Evolutionary conservation across 1,139 yeast species (phyloP).

Genomic region (Kurtzmaniella quercitrusa): DNA sequence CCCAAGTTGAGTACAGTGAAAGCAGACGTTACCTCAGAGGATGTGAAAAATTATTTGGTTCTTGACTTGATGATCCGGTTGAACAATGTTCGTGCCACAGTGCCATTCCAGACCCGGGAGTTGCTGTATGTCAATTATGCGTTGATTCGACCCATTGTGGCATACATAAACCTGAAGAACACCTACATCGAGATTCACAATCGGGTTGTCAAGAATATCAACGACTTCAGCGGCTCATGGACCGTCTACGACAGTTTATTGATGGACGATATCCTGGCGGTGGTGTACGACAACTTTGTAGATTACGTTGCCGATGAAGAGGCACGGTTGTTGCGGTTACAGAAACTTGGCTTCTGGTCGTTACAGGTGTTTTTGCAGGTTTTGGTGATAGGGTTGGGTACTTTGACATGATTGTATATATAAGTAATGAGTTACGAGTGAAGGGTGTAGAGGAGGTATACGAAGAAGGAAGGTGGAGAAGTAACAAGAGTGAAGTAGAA

Average conservation of each 20-base stretch:
- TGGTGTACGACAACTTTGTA: constrained; percentile 87
- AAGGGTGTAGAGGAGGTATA: too few species aligned
- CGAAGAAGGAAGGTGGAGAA: too few species aligned
- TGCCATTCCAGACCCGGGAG: constrained; percentile 82
- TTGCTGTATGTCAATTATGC: constrained; percentile 88
- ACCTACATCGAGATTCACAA: constrained; percentile 88
- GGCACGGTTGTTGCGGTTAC: constrained; percentile 63
- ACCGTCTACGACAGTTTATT: constrained; percentile 85
- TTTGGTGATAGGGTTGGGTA: constrained; percentile 75
- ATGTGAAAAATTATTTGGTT: constrained; percentile 56
- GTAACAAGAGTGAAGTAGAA: too few species aligned
- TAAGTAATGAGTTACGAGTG: neutral
- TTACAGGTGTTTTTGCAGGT: constrained; percentile 79
- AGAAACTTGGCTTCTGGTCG: constrained; percentile 91
- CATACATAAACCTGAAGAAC: constrained; percentile 84
- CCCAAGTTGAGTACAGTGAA: neutral
- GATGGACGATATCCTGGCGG: constrained; percentile 88
- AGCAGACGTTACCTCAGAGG: constrained; percentile 11
- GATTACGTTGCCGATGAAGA: constrained; percentile 87
- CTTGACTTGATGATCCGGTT: constrained; percentile 75
- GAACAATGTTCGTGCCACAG: constrained; percentile 81
- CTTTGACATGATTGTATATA: constrained; percentile 18
- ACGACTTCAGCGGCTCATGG: constrained; percentile 95
- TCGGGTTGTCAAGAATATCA: constrained; percentile 71
- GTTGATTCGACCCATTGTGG: constrained; percentile 88